Base-by-base conservation (phyloP, 129 eudicot genomes). In the Kitagawia praeruptora region DNA sequence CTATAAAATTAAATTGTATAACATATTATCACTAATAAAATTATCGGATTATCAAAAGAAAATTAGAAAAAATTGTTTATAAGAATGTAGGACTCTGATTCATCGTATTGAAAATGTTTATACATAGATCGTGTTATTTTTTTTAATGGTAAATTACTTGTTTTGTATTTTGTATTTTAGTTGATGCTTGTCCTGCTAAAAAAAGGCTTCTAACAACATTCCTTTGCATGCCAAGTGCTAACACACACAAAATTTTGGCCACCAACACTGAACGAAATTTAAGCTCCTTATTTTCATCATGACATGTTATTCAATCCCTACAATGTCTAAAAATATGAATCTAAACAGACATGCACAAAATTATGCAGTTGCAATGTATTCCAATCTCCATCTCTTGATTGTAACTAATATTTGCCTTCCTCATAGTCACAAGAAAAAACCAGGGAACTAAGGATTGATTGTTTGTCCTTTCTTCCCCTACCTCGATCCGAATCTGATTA, bases 211-310 rank as follows among this genome's bases (percentile, higher is more conserved):
- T 7, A 40, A 23, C 47, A 71, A 31, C 19, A n/a, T 23, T 18
- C 38, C 27, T 73, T 73, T n/a, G 34, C 45, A 78, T 78, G 54
- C 81, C 75, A 66, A 34, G 37, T 34, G 37, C 37, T 2, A 34
- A 34, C 37, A 31, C 73, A 81, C 75, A 77, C 80, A 67, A 67
- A 75, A 81, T 83, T 47, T 58, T 34, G 48, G 74, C 78, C 88
- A 75, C 61, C 61, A 75, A 85, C 54, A 74, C 44, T 41, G 25
- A 67, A 84, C 77, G 28, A 82, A 81, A 85, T 49, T 75, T 25
- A 82, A 84, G 81, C 76, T 72, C 61, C 73, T 37, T 25, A 49
- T 47, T 70, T 80, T 21, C 78, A 76, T 44, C 53, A 16, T 44
- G 37, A 64, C 11, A 45, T 34, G 40, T 46, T 75, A 75, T 75